A percentile compares a stretch with the other conserved stretches of the same genome.
Evolutionary conservation across 2,329 filamentous ascomycete species (phyloP).

Genomic region (Ophiocordyceps polyrhachis-furcata): DNA sequence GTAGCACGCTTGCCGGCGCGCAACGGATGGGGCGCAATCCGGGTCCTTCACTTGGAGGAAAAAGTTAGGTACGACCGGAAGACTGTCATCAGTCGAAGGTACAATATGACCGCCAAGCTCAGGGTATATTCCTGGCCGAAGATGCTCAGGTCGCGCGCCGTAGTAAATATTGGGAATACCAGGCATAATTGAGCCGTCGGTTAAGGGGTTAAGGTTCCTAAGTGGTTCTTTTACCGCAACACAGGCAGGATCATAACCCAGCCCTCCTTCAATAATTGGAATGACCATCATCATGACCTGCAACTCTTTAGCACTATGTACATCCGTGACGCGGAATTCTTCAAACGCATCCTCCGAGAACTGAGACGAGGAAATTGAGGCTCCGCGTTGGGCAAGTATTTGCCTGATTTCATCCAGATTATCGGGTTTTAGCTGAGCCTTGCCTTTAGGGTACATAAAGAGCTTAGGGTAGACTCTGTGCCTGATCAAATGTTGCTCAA

Average conservation of each 20-base stretch:
- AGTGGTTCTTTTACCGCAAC: slow-evolving; percentile 12
- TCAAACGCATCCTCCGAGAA: slow-evolving; percentile 14
- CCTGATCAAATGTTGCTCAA: slow-evolving; percentile 5
- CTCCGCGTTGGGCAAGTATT: slow-evolving; percentile 2
- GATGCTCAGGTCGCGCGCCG: slow-evolving; percentile 11
- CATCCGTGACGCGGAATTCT: slow-evolving; percentile 11
- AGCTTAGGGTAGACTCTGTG: slow-evolving; percentile 2
- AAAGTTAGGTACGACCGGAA: too few species aligned
- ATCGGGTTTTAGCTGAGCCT: slow-evolving; percentile 2
- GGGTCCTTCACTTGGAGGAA: too few species aligned
- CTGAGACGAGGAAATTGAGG: slow-evolving; percentile 16
- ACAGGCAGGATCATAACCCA: slow-evolving; percentile 6
- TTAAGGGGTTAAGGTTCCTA: slow-evolving; percentile 16
- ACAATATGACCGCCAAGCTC: slow-evolving; percentile 11
- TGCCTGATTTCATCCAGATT: slow-evolving; percentile 6
- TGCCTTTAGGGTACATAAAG: slow-evolving; percentile 5
- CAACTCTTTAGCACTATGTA: slow-evolving; percentile 14
- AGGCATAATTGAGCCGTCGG: slow-evolving; percentile 12
- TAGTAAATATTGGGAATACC: slow-evolving; percentile 16
- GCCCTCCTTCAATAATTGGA: slow-evolving; percentile 12
- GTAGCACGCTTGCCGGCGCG: too few species aligned
- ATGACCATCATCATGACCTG: slow-evolving; percentile 8
- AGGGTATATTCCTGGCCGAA: slow-evolving; percentile 7
- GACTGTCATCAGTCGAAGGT: slow-evolving; percentile 9
- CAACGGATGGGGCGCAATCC: too few species aligned